Evolutionary conservation across 176 grass and related monocot genomes (phyloP).

Genomic region (Dendrocalamus sinicus): DNA sequence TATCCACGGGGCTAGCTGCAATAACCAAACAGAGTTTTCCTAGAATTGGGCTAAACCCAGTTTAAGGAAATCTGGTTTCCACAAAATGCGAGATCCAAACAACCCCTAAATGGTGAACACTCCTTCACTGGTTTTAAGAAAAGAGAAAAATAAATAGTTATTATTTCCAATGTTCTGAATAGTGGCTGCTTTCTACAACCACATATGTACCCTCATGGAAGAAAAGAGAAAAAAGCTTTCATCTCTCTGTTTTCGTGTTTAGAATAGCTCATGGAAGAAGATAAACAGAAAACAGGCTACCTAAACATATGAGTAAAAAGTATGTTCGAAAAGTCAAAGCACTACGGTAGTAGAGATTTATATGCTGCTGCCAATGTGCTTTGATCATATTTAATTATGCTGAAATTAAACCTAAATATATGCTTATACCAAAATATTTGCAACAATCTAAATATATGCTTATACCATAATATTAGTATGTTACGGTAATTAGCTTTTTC

Average conservation of each 20-base stretch:
- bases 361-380: no score
- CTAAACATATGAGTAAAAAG: conserved; percentile 5
- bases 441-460: no score
- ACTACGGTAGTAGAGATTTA: background rate
- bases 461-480: no score
- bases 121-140: background rate
- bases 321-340: background rate
- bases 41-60: no score
- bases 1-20: no score
- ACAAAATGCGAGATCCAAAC: no score
- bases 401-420: no score
- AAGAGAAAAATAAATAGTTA: background rate
- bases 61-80: no score
- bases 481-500: no score
- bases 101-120: background rate
- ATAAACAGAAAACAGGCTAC: conserved; percentile 4
- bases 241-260: conserved; percentile 14
- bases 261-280: background rate
- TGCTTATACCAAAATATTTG: no score
- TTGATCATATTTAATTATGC: no score
- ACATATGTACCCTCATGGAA: background rate
- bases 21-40: no score
- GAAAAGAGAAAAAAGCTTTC: background rate
- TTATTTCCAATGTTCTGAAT: background rate
- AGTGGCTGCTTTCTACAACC: background rate